Base-by-base conservation (phyloP, 2,329 filamentous ascomycete species). In the Chrysoporthe austroafricana region DNA sequence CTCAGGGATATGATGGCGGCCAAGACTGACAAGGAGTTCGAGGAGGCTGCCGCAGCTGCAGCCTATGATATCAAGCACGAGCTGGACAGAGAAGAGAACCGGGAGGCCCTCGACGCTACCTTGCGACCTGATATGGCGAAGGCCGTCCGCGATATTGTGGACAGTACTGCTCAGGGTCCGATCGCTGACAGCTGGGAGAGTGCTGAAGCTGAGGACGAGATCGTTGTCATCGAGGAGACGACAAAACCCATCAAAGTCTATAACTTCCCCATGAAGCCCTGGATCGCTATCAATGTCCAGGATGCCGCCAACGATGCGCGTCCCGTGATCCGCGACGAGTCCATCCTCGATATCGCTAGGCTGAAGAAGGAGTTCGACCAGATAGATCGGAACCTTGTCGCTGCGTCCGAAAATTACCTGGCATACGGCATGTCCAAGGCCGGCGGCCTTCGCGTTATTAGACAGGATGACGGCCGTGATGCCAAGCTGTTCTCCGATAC, bases 341-440 rank as follows among this genome's bases (percentile, higher is more conserved):
- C 90, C 56, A 90, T 97, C 73, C 92, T 97, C 84, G 93, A 97
- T 73, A 96, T 99, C 76, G 95, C 96, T 63, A 89, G 94, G 67
- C 85, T 98, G 71, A 97, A 97, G 85, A 98, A 98, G 81, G 94
- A 97, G 5, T 98, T 98, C 74, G 96, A 99, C 76, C 96, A 98
- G 80, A 90, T 97, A 70, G 96, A 99, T 76, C 92, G 96, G 72
- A 96, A 94, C 71, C 86, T 99, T 43, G 95, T 95, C 62, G 91
- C 94, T 5, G 94, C 95, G 21, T 95, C 93, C 36, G 90, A 93
- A 75, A 91, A 91, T 69, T 97, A 96, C 81, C 98, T 99, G 79
- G 90, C 93, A 6, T 99, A 98, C 75, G 94, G 93, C 56, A 92
- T 97, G 83, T 92, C 92, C 56, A 97, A 97, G 83, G 93, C 94